Evolutionary conservation across 768 basidiomycete genomes (phyloP).

Genomic region (Amanita rimosa): DNA sequence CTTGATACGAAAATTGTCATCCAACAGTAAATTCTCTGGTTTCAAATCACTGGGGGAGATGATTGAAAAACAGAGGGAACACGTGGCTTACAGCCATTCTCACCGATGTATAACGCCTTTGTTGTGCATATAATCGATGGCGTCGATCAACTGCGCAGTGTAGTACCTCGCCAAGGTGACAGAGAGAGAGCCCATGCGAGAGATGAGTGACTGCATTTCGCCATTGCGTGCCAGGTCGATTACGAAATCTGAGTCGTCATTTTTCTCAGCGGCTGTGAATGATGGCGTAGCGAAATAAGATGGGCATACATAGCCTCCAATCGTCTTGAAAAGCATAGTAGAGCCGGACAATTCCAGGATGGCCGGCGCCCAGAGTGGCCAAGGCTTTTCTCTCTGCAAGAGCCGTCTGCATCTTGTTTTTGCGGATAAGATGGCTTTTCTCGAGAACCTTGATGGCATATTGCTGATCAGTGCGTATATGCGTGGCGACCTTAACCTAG

Average conservation of each 20-base stretch:
- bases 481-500: conserved; percentile 49
- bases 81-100: conserved; percentile 7
- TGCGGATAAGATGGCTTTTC: conserved; percentile 71
- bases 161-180: conserved; percentile 71
- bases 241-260: conserved; percentile 49
- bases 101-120: conserved; percentile 85
- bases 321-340: conserved; percentile 83
- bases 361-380: conserved; percentile 57
- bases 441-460: conserved; percentile 46
- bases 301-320: conserved; percentile 65
- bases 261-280: neutral
- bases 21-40: conserved; percentile 86
- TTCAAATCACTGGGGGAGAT: conserved; percentile 49
- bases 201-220: conserved; percentile 64
- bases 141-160: conserved; percentile 81
- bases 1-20: conserved; percentile 76
- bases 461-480: conserved; percentile 40
- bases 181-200: conserved; percentile 79
- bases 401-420: conserved; percentile 71
- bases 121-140: conserved; percentile 83
- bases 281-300: neutral
- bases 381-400: conserved; percentile 73
- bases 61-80: neutral
- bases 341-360: conserved; percentile 74
- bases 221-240: conserved; percentile 70